These are phyloP conservation scores for Candida dajiaensis DNA, from an alignment of 805 yeast genomes.

Conservation along the genomic window DNA sequence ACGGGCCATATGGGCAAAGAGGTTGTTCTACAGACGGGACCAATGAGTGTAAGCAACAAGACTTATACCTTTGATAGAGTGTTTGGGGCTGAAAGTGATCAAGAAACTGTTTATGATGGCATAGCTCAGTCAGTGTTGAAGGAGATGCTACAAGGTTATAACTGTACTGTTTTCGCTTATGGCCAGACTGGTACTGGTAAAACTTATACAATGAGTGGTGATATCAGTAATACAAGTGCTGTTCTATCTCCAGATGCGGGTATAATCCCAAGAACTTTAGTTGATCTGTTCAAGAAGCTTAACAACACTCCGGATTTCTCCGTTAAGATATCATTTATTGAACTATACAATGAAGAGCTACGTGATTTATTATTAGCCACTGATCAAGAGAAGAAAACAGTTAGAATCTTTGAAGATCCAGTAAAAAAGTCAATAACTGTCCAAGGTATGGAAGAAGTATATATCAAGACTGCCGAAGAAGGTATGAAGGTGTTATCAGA, in stretches of 20 bases:
- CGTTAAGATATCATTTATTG: slow-evolving; percentile 70
- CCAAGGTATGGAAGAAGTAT: slow-evolving; percentile 52
- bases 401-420: slow-evolving; percentile 46
- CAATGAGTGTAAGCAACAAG: slow-evolving; percentile 30
- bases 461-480: slow-evolving; percentile 42
- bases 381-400: slow-evolving; percentile 38
- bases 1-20: slow-evolving; percentile 40
- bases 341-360: slow-evolving; percentile 77
- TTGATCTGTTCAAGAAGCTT: slow-evolving; percentile 47
- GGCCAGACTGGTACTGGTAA: slow-evolving; percentile 90
- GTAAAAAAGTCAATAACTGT: slow-evolving; percentile 40
- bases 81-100: slow-evolving; percentile 78
- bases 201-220: slow-evolving; percentile 71
- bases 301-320: slow-evolving; percentile 43
- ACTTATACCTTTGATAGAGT: slow-evolving; percentile 71
- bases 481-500: slow-evolving; percentile 45
- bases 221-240: slow-evolving; percentile 39
- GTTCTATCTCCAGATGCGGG: slow-evolving; percentile 45
- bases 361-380: slow-evolving; percentile 47
- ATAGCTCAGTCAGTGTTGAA: slow-evolving; percentile 51
- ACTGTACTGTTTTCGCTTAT: slow-evolving; percentile 77
- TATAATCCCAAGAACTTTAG: slow-evolving; percentile 54
- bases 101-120: slow-evolving; percentile 55
- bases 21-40: slow-evolving; percentile 38
- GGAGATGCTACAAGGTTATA: slow-evolving; percentile 68